These are phyloP conservation scores for Castanea crenata DNA, from an alignment of 306 rosid genomes.

Conservation along the genomic window DNA sequence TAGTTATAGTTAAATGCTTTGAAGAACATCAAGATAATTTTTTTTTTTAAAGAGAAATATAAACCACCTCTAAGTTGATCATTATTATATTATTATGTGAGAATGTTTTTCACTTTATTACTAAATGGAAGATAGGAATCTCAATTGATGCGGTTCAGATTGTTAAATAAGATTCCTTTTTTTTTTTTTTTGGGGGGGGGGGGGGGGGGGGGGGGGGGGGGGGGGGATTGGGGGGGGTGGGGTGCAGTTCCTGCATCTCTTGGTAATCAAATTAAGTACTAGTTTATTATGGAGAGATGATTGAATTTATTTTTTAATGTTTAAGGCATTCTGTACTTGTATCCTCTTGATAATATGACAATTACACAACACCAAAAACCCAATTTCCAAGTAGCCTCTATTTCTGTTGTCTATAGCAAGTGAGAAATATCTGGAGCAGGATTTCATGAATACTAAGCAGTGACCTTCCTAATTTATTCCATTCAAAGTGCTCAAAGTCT, in stretches of 20 bases:
- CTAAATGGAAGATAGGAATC: background rate
- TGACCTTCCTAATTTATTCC: background rate
- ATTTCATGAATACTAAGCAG: background rate
- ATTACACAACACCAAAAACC: background rate
- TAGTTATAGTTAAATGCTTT: background rate
- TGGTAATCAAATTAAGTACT: background rate
- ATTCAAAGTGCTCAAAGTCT: background rate
- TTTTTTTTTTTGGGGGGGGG: too few species aligned
- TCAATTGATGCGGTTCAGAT: background rate
- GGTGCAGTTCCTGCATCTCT: background rate
- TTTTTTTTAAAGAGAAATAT: too few species aligned
- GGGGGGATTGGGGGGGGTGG: too few species aligned
- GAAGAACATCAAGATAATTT: background rate
- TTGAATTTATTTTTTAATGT: background rate
- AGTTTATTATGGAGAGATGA: background rate
- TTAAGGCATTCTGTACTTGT: background rate
- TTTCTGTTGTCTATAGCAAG: background rate
- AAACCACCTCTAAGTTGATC: too few species aligned
- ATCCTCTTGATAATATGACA: background rate
- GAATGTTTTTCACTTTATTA: too few species aligned
- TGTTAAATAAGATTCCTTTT: too few species aligned
- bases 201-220: too few species aligned
- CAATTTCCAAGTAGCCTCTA: background rate
- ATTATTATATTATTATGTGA: too few species aligned
- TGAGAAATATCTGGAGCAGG: background rate